Evolutionary conservation across 768 basidiomycete genomes (phyloP).

Genomic region (Holtermanniella nyarrowii): DNA sequence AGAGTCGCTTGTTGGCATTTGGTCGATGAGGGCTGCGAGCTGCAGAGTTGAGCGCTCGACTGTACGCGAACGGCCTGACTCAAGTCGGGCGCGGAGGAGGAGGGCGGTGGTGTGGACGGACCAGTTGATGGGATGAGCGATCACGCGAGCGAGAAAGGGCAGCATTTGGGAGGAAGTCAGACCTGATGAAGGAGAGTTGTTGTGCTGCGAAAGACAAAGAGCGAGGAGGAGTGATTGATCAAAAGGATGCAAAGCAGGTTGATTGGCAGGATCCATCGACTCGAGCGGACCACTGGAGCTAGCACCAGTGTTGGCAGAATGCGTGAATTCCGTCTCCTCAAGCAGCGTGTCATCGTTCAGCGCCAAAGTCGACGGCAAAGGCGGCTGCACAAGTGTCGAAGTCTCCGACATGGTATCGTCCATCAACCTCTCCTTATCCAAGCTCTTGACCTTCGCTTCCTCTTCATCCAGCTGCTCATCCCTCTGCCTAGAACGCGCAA

Average conservation of each 20-base stretch:
- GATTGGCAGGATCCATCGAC: slow-evolving; percentile 70
- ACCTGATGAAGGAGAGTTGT: slow-evolving; percentile 79
- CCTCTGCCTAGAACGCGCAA: slow-evolving; percentile 69
- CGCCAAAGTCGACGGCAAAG: slow-evolving; percentile 63
- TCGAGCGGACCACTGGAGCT: slow-evolving; percentile 43
- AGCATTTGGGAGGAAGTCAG: slow-evolving; percentile 85
- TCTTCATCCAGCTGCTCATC: slow-evolving; percentile 27
- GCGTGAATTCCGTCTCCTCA: slow-evolving; percentile 85
- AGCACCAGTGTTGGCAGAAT: slow-evolving; percentile 45
- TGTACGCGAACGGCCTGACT: slow-evolving; percentile 76
- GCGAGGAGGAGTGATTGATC: slow-evolving; percentile 88
- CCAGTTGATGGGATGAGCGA: slow-evolving; percentile 85
- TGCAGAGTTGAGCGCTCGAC: slow-evolving; percentile 87
- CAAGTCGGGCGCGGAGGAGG: slow-evolving; percentile 81
- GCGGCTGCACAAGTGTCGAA: slow-evolving; percentile 2
- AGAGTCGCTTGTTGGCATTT: slow-evolving; percentile 84
- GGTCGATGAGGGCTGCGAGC: slow-evolving; percentile 88
- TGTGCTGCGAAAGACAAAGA: slow-evolving; percentile 66
- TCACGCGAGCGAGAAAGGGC: slow-evolving; percentile 80
- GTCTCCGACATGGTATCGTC: slow-evolving; percentile 2
- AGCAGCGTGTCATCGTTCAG: slow-evolving; percentile 94
- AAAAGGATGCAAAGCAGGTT: slow-evolving; percentile 79
- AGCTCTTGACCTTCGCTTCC: slow-evolving; percentile 1
- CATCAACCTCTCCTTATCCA: background rate
- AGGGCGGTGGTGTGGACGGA: slow-evolving; percentile 93